Conservation (phyloP, 2,329 filamentous ascomycete genomes). For the Talaromyces sp. region DNA sequence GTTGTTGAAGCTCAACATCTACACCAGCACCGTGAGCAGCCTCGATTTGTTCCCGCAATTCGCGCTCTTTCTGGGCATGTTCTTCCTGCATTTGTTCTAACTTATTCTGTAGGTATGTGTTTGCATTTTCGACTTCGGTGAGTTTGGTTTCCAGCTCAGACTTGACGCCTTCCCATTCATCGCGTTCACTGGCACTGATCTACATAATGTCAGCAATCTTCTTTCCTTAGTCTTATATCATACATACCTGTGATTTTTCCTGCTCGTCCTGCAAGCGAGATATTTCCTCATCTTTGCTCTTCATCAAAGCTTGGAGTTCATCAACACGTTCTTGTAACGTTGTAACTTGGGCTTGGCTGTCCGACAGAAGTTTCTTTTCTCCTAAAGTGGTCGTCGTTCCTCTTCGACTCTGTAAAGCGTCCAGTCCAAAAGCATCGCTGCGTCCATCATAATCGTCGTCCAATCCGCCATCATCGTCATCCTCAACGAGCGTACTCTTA, state of each 20-base stretch:
- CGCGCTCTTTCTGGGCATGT: slow-evolving; percentile 61
- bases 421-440: slow-evolving; percentile 62
- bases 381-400: slow-evolving; percentile 50
- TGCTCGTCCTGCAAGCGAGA: slow-evolving; percentile 59
- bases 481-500: slow-evolving; percentile 96
- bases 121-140: slow-evolving; percentile 69
- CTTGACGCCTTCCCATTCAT: slow-evolving; percentile 65
- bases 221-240: background rate
- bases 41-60: slow-evolving; percentile 63
- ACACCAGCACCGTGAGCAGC: slow-evolving; percentile 27
- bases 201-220: slow-evolving; percentile 22
- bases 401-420: slow-evolving; percentile 45
- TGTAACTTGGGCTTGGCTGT: slow-evolving; percentile 75
- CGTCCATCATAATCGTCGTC: slow-evolving; percentile 58
- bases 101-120: slow-evolving; percentile 73
- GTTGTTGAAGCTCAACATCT: slow-evolving; percentile 58
- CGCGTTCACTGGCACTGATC: slow-evolving; percentile 60
- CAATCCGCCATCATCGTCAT: slow-evolving; percentile 70
- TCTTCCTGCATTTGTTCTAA: slow-evolving; percentile 69
- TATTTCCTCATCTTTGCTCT: slow-evolving; percentile 69
- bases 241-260: slow-evolving; percentile 43
- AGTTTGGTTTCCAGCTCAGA: slow-evolving; percentile 69
- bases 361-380: slow-evolving; percentile 69
- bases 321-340: slow-evolving; percentile 72
- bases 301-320: slow-evolving; percentile 65